Evolutionary conservation across 2,329 filamentous ascomycete species (phyloP), one percentile per base, ranked within the genome.

Genomic region (Xylaria hypoxylon): DNA sequence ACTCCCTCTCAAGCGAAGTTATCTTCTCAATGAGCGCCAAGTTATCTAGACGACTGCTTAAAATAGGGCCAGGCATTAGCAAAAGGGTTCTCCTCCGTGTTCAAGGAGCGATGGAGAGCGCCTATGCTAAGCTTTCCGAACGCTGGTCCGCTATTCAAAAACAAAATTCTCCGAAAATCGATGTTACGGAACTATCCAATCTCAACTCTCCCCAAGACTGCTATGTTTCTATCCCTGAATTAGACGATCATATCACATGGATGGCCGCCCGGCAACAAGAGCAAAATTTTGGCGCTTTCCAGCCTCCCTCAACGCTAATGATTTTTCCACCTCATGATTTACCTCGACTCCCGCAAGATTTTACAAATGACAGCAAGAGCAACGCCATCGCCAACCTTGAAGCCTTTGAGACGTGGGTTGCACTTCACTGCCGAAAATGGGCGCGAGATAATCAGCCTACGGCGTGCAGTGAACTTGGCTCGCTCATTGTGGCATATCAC

Each of bases 321-420:
- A 2, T 17, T 5, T 57, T 61, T 4, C 31, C 35, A 40, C n/a
- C 51, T 40, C 7, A 40, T 22, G 22, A 15, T 11, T 53, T 63
- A 26, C 53, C 62, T 53, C 53, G 3, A 47, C 50, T 62, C 7
- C 62, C 57, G 5, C 11, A n/a, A 55, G 1, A 0, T n/a, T 65
- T 51, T 33, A 24, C 47, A n/a, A 47, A 40, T 13, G 38, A 33
- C 42, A 59, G 26, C 42, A n/a, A 59, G 17, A 26, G 15, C 15
- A 17, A 44, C 5, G 50, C 45, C 6, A 62, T 61, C 6, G 51
- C 57, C 0, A 57, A 70, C 6, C 71, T 86, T 1, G 73, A 72
- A 6, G 77, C 76, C 4, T 76, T 88, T 15, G 87, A 89, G 70
- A 42, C 58, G 0, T 89, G 86, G 87, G 81, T 82, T 1, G 51